Evolutionary conservation across 176 grass and related monocot species (phyloP).

Genomic region (Zea mays): Zm-B73-REFERENCE-NAM-5.0 NC_050102.1:76211501-76212000

Average conservation of each 20-base stretch:
- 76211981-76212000: not conserved
- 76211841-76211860: conserved; percentile 57
- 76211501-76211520: conserved; percentile 22
- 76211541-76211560: not conserved
- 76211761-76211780: conserved; percentile 98
- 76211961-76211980: not conserved
- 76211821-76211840: conserved; percentile 99
- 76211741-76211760: conserved; percentile 97
- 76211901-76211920: conserved; percentile 1
- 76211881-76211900: conserved; percentile 15
- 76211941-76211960: not conserved
- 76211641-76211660: not conserved
- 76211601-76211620: not conserved
- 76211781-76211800: conserved; percentile 91
- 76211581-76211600: conserved; percentile 20
- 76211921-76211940: too few species aligned
- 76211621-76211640: not conserved
- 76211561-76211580: conserved; percentile 8
- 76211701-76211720: conserved; percentile 19
- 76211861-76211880: not conserved
- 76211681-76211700: conserved; percentile 21
- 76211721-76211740: conserved; percentile 26
- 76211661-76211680: conserved; percentile 1
- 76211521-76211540: not conserved
- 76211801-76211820: conserved; percentile 96